phyloP scores from a whole-genome alignment of 345 rosid species.

The Microcos paniculata region DNA sequence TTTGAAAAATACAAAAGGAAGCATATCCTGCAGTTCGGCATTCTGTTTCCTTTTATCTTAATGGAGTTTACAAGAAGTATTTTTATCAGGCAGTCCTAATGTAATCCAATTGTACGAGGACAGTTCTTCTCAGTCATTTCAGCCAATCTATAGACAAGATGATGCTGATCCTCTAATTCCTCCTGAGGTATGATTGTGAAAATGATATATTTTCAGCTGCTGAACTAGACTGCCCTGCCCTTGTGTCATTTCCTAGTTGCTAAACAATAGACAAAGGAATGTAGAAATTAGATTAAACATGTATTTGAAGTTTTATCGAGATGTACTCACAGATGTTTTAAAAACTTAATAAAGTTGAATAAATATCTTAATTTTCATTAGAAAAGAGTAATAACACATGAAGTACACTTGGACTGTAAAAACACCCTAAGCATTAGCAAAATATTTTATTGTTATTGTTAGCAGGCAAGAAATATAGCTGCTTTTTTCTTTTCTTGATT shows the following conservation, averaged over 20 bases:
- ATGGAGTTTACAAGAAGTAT: conserved; percentile 19
- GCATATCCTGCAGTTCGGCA: neutral
- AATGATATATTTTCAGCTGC: neutral
- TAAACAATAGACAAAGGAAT: neutral
- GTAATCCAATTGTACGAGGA: conserved; percentile 32
- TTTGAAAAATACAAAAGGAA: conserved; percentile 7
- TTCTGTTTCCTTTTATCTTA: conserved; percentile 10
- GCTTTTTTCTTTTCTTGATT: neutral
- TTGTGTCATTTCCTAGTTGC: neutral
- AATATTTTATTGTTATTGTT: neutral
- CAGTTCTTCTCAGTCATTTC: conserved; percentile 22
- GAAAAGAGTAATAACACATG: neutral
- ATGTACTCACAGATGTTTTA: neutral
- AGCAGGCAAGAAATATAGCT: neutral
- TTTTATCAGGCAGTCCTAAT: conserved; percentile 36
- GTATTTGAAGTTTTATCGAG: neutral
- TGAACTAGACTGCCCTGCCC: neutral
- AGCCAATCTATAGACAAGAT: conserved; percentile 19
- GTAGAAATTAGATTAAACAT: neutral
- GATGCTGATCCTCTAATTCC: conserved; percentile 37
- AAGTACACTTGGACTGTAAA: neutral
- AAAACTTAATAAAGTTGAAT: neutral
- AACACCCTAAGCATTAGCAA: neutral
- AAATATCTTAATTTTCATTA: neutral
- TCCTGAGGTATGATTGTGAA: conserved; percentile 13